Conservation (phyloP, 2,329 filamentous ascomycete species). For the Botrytis paeoniae region DNA sequence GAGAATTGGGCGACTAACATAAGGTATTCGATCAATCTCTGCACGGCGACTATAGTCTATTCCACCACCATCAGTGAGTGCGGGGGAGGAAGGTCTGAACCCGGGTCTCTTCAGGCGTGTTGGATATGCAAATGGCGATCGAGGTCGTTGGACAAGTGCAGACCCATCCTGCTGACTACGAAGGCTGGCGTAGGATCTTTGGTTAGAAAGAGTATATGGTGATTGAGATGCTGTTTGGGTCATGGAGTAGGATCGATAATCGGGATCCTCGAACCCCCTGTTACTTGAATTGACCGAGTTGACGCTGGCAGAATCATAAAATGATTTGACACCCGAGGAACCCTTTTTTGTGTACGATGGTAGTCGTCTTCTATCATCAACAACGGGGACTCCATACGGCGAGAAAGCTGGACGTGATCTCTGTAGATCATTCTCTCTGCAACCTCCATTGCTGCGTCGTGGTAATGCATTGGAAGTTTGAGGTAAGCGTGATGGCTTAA, state of each 20-base stretch:
- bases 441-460: slow-evolving; percentile 25
- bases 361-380: slow-evolving; percentile 46
- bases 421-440: slow-evolving; percentile 26
- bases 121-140: slow-evolving; percentile 58
- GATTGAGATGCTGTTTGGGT: slow-evolving; percentile 44
- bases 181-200: slow-evolving; percentile 48
- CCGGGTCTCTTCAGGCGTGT: slow-evolving; percentile 55
- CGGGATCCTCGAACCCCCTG: slow-evolving; percentile 44
- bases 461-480: slow-evolving; percentile 28
- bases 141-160: slow-evolving; percentile 47
- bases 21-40: slow-evolving; percentile 35
- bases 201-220: slow-evolving; percentile 43
- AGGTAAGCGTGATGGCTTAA: slow-evolving; percentile 42
- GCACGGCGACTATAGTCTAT: slow-evolving; percentile 37
- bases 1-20: slow-evolving; percentile 28
- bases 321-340: slow-evolving; percentile 54
- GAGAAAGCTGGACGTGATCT: slow-evolving; percentile 28
- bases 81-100: slow-evolving; percentile 38
- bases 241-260: slow-evolving; percentile 53
- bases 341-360: slow-evolving; percentile 48
- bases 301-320: slow-evolving; percentile 53
- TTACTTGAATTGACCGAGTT: slow-evolving; percentile 40
- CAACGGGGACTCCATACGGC: slow-evolving; percentile 32
- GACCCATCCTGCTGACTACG: slow-evolving; percentile 46
- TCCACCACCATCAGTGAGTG: slow-evolving; percentile 36